Conservation (phyloP, 2,329 filamentous ascomycete species). For the Alternaria sp. region DNA sequence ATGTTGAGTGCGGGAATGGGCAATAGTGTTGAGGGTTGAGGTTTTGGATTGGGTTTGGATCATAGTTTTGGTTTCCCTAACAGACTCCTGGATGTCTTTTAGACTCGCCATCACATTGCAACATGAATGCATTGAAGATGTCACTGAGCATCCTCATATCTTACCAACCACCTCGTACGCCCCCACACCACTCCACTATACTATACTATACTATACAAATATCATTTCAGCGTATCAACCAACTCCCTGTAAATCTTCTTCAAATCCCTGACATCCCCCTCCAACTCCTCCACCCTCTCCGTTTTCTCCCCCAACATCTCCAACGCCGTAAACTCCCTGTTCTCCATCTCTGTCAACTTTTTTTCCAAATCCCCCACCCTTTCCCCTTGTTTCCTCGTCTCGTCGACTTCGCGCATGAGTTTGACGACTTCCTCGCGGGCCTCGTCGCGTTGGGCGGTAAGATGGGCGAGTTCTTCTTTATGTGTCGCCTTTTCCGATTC, state of each 20-base stretch:
- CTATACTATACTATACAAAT: neutral
- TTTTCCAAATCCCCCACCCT: slow-evolving; percentile 71
- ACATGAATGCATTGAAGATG: no score
- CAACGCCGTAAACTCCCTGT: slow-evolving; percentile 86
- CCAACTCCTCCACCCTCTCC: slow-evolving; percentile 90
- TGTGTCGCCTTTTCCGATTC: slow-evolving; percentile 90
- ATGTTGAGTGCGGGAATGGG: slow-evolving; percentile 24
- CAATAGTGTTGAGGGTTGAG: neutral
- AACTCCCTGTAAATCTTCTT: slow-evolving; percentile 97
- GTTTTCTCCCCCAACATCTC: slow-evolving; percentile 98
- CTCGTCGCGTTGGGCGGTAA: slow-evolving; percentile 88
- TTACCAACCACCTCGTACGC: no score
- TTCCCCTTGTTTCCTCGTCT: slow-evolving; percentile 67
- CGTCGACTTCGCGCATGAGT: slow-evolving; percentile 86
- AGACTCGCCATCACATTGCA: no score
- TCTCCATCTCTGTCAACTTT: slow-evolving; percentile 73
- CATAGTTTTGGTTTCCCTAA: neutral
- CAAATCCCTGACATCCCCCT: slow-evolving; percentile 86
- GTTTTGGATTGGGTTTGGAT: neutral
- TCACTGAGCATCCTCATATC: no score
- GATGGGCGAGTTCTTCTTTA: slow-evolving; percentile 82
- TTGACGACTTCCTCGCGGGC: slow-evolving; percentile 89
- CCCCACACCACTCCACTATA: neutral
- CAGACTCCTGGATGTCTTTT: neutral
- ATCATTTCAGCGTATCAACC: slow-evolving; percentile 24